These are phyloP conservation scores for Tirmania nivea DNA, from an alignment of 495 filamentous ascomycete species.

Conservation along the genomic window DNA sequence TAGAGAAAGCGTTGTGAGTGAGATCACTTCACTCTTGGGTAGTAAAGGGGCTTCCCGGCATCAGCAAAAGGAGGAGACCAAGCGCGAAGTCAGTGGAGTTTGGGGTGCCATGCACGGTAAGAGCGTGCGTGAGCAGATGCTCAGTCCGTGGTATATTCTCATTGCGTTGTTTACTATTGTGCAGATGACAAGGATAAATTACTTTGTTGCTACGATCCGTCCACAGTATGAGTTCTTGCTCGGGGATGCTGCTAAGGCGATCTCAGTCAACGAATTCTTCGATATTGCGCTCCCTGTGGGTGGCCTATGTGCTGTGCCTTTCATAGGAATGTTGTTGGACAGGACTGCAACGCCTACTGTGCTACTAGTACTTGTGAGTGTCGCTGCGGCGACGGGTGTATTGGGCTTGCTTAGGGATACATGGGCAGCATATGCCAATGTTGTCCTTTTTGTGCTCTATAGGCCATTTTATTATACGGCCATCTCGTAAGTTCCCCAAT, in stretches of 20 bases:
- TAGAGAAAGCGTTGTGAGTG: slow-evolving; percentile 44
- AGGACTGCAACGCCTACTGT: slow-evolving; percentile 50
- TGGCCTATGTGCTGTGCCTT: slow-evolving; percentile 63
- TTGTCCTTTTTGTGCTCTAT: slow-evolving; percentile 60
- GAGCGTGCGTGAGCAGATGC: slow-evolving; percentile 52
- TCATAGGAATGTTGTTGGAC: slow-evolving; percentile 71
- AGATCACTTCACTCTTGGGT: slow-evolving; percentile 56
- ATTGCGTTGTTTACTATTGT: slow-evolving; percentile 57
- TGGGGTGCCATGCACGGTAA: slow-evolving; percentile 75
- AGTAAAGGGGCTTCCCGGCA: slow-evolving; percentile 28
- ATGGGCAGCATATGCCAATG: slow-evolving; percentile 47
- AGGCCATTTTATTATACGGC: slow-evolving; percentile 58
- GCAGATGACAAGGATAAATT: slow-evolving; percentile 61
- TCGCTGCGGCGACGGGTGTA: slow-evolving; percentile 56
- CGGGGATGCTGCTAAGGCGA: slow-evolving; percentile 32
- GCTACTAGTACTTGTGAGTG: slow-evolving; percentile 46
- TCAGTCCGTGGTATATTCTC: slow-evolving; percentile 65
- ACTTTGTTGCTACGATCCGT: slow-evolving; percentile 81
- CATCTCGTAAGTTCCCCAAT: slow-evolving; percentile 25
- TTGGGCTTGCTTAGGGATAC: slow-evolving; percentile 51
- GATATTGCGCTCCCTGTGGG: slow-evolving; percentile 75
- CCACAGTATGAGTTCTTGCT: slow-evolving; percentile 69
- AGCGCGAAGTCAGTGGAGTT: slow-evolving; percentile 45
- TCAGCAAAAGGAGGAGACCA: slow-evolving; percentile 31
- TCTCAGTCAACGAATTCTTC: slow-evolving; percentile 61